Percentiles rank a stretch among this genome's conserved stretches.
Conservation (phyloP, 2,329 filamentous ascomycete species). For the Neonectria coccinea region DNA sequence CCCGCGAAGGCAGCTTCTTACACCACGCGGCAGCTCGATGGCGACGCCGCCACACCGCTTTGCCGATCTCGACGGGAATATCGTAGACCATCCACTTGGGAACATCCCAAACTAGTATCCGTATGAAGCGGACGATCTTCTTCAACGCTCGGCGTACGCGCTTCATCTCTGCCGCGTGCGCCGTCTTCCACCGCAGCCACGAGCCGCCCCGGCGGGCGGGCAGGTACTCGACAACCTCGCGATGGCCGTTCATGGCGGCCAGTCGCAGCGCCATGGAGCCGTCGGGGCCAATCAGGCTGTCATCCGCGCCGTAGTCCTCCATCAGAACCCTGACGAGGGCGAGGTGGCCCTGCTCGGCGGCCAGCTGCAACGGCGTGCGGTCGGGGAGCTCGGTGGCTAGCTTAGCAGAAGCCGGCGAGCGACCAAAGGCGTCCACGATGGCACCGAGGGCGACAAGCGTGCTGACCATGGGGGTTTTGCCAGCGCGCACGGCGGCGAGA, state of each 20-base stretch:
- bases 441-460: constrained; percentile 52
- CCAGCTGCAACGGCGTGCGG: constrained; percentile 60
- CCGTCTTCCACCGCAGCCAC: constrained; percentile 52
- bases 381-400: constrained; percentile 16
- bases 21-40: constrained; percentile 48
- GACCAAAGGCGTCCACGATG: constrained; percentile 46
- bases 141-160: constrained; percentile 38
- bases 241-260: constrained; percentile 55
- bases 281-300: constrained; percentile 57
- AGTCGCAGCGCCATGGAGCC: constrained; percentile 60
- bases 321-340: constrained; percentile 56
- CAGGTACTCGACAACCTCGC: constrained; percentile 58
- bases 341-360: constrained; percentile 55
- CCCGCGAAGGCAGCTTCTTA: constrained; percentile 45
- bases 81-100: constrained; percentile 48
- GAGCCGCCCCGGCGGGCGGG: constrained; percentile 54
- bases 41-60: constrained; percentile 42
- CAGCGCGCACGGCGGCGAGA: constrained; percentile 49
- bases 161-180: constrained; percentile 47
- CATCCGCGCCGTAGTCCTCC: constrained; percentile 56
- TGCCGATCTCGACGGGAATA: constrained; percentile 36
- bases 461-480: constrained; percentile 50
- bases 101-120: constrained; percentile 46
- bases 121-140: constrained; percentile 41
- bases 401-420: background rate